phyloP scores from a whole-genome alignment of 495 filamentous ascomycete species.

The Penicillium nucicola region DNA sequence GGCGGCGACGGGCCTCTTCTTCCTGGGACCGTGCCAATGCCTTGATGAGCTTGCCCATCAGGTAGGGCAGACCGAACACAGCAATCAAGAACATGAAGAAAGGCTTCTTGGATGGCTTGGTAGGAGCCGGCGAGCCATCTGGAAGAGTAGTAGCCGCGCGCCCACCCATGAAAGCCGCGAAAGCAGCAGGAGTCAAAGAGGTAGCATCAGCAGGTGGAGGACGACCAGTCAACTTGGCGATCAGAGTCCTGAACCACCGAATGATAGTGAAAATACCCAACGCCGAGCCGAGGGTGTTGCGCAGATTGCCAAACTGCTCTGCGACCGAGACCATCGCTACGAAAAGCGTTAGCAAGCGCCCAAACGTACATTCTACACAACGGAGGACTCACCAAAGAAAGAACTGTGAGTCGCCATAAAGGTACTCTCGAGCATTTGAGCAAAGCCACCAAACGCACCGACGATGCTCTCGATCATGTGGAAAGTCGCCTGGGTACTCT shows the following conservation, averaged over 20 bases:
- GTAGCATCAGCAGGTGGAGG: conserved; percentile 83
- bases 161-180: conserved; percentile 74
- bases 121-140: conserved; percentile 52
- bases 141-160: conserved; percentile 46
- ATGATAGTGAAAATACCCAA: conserved; percentile 94
- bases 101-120: conserved; percentile 85
- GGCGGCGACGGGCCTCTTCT: conserved; percentile 65
- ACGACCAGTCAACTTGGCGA: conserved; percentile 92
- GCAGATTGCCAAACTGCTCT: conserved; percentile 91
- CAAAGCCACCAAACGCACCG: conserved; percentile 93
- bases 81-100: conserved; percentile 94
- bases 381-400: conserved; percentile 80
- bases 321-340: conserved; percentile 96
- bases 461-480: conserved; percentile 98
- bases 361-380: background rate
- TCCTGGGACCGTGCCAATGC: conserved; percentile 79
- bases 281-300: conserved; percentile 91
- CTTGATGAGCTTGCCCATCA: conserved; percentile 92
- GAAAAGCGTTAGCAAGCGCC: conserved; percentile 9
- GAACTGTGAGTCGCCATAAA: conserved; percentile 99
- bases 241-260: conserved; percentile 84
- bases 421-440: conserved; percentile 99
- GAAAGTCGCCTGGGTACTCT: conserved; percentile 95
- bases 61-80: conserved; percentile 90
- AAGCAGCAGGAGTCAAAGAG: conserved; percentile 82